phyloP scores from a whole-genome alignment of 176 grass and related monocot genomes.

The Musa beccarii region DNA sequence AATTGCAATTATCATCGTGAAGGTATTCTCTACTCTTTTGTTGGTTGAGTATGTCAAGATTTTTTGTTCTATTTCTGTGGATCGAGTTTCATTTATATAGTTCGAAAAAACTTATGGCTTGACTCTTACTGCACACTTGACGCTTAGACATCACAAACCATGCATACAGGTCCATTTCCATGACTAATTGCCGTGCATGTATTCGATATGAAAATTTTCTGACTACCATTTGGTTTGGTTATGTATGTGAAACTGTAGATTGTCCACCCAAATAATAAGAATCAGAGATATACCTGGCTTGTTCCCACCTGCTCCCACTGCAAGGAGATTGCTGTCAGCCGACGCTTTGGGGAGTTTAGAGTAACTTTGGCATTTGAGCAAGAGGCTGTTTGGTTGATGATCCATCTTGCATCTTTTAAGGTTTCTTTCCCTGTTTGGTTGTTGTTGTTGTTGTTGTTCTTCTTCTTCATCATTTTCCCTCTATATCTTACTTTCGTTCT shows the following conservation, averaged over 20 bases:
- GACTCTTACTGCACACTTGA: no score
- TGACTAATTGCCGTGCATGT: no score
- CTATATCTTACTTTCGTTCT: no score
- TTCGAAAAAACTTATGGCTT: background rate
- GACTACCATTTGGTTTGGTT: no score
- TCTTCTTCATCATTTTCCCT: no score
- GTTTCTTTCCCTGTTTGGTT: background rate
- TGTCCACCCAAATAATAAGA: constrained; percentile 82
- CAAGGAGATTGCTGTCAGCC: constrained; percentile 54
- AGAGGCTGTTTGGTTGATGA: background rate
- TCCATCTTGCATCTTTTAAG: background rate
- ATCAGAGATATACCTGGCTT: constrained; percentile 74
- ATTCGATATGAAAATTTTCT: no score
- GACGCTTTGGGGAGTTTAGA: constrained; percentile 28
- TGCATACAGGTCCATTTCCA: no score
- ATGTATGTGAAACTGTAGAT: constrained; percentile 34
- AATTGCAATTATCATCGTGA: constrained; percentile 86
- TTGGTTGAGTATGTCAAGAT: no score
- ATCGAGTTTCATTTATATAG: no score
- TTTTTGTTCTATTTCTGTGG: no score
- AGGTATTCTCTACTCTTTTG: constrained; percentile 44
- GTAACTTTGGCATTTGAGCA: constrained; percentile 12
- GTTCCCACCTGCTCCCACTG: constrained; percentile 60
- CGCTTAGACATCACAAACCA: no score
- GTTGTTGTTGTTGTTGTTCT: no score